phyloP scores from a whole-genome alignment of 805 yeast genomes.

The Wickerhamomyces chaumierensis region DNA sequence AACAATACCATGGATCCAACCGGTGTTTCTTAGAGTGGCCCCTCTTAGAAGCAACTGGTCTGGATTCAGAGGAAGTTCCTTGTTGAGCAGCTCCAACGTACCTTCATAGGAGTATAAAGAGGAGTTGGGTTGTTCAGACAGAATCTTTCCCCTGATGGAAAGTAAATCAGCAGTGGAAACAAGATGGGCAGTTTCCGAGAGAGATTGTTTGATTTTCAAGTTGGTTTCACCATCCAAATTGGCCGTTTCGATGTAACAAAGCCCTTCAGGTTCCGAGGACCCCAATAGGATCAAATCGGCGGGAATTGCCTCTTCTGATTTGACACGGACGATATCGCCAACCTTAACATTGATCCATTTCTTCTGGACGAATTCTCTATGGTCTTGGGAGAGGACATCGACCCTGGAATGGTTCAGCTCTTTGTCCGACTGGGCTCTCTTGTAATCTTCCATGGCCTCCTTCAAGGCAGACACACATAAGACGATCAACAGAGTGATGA shows the following conservation, averaged over 20 bases:
- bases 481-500: slow-evolving; percentile 81
- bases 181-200: slow-evolving; percentile 61
- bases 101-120: slow-evolving; percentile 94
- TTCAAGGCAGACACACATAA: slow-evolving; percentile 84
- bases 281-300: slow-evolving; percentile 81
- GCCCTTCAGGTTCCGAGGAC: slow-evolving; percentile 96
- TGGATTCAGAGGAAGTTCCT: slow-evolving; percentile 68
- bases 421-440: slow-evolving; percentile 77
- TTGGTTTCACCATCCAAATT: slow-evolving; percentile 97
- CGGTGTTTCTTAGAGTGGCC: slow-evolving; percentile 88
- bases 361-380: slow-evolving; percentile 52
- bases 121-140: slow-evolving; percentile 89
- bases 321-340: slow-evolving; percentile 82
- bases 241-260: slow-evolving; percentile 95
- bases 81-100: slow-evolving; percentile 45
- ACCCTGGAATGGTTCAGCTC: slow-evolving; percentile 78
- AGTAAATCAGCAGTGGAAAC: slow-evolving; percentile 55
- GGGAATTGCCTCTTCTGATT: slow-evolving; percentile 84
- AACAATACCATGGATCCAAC: slow-evolving; percentile 89
- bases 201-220: slow-evolving; percentile 85
- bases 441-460: slow-evolving; percentile 83
- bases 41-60: slow-evolving; percentile 91
- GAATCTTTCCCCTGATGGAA: slow-evolving; percentile 43
- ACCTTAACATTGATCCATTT: slow-evolving; percentile 84
- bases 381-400: slow-evolving; percentile 37